A percentile compares a stretch with the other conserved stretches of the same genome.
phyloP scores from a whole-genome alignment of 176 grass and related monocot genomes.

The Avena eriantha region DNA sequence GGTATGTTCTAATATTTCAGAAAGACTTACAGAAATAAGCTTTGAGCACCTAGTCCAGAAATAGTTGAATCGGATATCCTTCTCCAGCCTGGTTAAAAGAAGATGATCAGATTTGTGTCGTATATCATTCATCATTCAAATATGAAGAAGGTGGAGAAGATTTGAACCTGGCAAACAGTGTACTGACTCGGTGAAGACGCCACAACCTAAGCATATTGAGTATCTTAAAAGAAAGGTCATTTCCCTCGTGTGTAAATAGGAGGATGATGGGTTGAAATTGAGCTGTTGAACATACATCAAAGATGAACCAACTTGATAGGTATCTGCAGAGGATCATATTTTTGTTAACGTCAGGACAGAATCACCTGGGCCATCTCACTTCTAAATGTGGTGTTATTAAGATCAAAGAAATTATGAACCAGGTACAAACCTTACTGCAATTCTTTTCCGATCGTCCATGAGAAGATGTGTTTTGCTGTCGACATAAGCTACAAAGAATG shows the following conservation, averaged over 20 bases:
- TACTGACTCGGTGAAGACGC: constrained; percentile 84
- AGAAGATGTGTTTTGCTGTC: constrained; percentile 81
- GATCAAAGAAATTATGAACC: constrained; percentile 31
- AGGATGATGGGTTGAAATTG: constrained; percentile 79
- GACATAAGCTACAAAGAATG: constrained; percentile 91
- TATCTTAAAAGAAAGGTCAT: constrained; percentile 69
- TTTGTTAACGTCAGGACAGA: constrained; percentile 20
- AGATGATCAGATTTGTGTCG: constrained; percentile 44
- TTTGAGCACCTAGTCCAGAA: constrained; percentile 99
- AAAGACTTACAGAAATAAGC: constrained; percentile 78
- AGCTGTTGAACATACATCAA: constrained; percentile 89
- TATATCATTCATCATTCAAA: constrained; percentile 18
- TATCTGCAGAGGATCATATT: constrained; percentile 65
- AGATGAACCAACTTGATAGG: constrained; percentile 89
- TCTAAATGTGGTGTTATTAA: constrained; percentile 15
- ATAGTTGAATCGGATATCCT: constrained; percentile 98
- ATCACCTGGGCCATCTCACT: background rate
- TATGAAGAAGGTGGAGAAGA: constrained; percentile 39
- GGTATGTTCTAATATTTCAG: constrained; percentile 8
- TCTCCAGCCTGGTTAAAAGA: constrained; percentile 84
- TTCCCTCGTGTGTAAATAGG: constrained; percentile 61
- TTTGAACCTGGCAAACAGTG: constrained; percentile 84
- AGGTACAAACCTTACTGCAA: constrained; percentile 71
- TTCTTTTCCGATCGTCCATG: constrained; percentile 77
- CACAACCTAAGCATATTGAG: constrained; percentile 89